Evolutionary conservation across 169 alveolate genomes (phyloP), one percentile per base, ranked within the genome.

Genomic region (Cryptosporidium ubiquitum): DNA sequence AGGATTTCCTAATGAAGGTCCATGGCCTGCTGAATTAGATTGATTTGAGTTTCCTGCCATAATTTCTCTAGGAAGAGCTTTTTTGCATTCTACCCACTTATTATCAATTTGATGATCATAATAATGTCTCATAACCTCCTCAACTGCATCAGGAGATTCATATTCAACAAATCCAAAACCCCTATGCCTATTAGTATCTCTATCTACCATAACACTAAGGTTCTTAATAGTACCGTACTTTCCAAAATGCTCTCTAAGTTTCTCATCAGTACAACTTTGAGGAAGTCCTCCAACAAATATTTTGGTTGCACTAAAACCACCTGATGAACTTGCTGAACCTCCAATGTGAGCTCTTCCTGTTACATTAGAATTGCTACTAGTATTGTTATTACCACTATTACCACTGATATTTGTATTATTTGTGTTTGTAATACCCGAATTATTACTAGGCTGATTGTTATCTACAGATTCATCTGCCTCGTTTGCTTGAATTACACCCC

Each of bases 201-300:
- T 73, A 64, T 94, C 96, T 37, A 70, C 71, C 96, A 94, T 94
- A 37, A 94, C 94, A 31, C 93, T 94, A 55, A 92, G 84, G 33
- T 94, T 94, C 68, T 91, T 91, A 29, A 94, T 69, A 42, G 68
- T 84, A 20, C 96, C 96, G 70, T 85, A 94, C 47, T 91, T 86
- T 3, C 84, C 89, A 84, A 94, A 94, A 74, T 84, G 94, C 35
- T 92, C 95, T 39, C 93, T 92, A 23, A 96, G 91, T 16, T 91
- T 91, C 69, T 95, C 95, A 91, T 94, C 91, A 5, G 93, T 91
- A 3, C 95, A 86, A 44, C 93, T 93, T 51, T 84, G 95, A 20
- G 95, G 94, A 42, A 96, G 91, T 51, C 97, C 97, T n/a, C 98
- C 97, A 42, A 95, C 96, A 93, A 96, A 96, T 42, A 96, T 91